phyloP scores from a whole-genome alignment of 768 basidiomycete species.

The Tulasnella sp. region DNA sequence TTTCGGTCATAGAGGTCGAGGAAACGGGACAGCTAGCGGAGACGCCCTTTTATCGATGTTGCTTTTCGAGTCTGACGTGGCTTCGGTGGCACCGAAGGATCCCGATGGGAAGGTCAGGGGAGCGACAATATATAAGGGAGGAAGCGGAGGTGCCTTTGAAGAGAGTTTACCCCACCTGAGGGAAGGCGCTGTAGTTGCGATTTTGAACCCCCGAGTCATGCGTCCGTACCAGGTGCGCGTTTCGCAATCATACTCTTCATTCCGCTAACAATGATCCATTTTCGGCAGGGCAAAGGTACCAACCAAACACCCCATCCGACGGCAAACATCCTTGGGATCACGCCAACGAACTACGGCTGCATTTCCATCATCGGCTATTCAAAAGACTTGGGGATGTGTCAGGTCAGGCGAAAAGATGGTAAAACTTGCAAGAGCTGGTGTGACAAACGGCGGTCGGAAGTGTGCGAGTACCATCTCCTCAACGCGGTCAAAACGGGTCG shows the following conservation, averaged over 20 bases:
- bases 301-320: constrained; percentile 61
- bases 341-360: constrained; percentile 74
- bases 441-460: constrained; percentile 76
- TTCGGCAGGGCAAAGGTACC: constrained; percentile 33
- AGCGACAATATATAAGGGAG: constrained; percentile 70
- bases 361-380: constrained; percentile 84
- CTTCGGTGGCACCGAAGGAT: constrained; percentile 42
- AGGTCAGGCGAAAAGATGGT: constrained; percentile 71
- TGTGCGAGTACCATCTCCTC: constrained; percentile 91
- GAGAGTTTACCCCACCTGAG: constrained; percentile 68
- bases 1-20: constrained; percentile 48
- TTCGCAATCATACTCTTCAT: neutral
- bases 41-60: constrained; percentile 80
- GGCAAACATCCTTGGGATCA: constrained; percentile 79
- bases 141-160: constrained; percentile 91
- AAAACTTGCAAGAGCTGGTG: constrained; percentile 83
- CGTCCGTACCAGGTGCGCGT: constrained; percentile 74
- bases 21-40: constrained; percentile 55
- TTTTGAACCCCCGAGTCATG: constrained; percentile 82
- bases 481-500: constrained; percentile 70
- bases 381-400: constrained; percentile 82
- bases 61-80: constrained; percentile 82
- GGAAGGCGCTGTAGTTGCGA: constrained; percentile 85
- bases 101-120: constrained; percentile 52
- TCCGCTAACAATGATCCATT: neutral